Base-by-base conservation (phyloP, 148 eudicot species). In the Cornus kousa region DNA sequence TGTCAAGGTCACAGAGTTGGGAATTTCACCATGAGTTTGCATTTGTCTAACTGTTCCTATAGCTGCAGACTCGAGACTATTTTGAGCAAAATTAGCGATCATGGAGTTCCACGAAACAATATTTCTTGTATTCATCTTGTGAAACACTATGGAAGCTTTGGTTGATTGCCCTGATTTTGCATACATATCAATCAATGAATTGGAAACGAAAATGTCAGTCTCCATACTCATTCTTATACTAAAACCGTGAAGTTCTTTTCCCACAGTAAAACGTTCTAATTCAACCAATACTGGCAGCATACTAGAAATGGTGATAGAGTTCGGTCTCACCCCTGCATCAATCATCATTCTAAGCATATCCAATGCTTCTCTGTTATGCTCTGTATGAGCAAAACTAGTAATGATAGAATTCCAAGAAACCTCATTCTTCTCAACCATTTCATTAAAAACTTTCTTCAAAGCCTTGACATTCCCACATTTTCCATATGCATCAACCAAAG, bases 21-120 rank as follows among this genome's bases (percentile, higher is more conserved):
- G 94, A 78, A 68, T 71, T 83, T 87, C 86, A 50, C 86, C 89
- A 39, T 77, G 67, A 81, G 72, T 81, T 73, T 91, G 93, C 97
- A 93, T 91, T 75, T 86, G 80, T 68, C 84, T 80, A 70, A 93
- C 88, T 70, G 84, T 89, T 57, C 73, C 79, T 59, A 91, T 62
- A 4, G 94, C 94, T 71, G 70, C 87, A 74, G 73, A 73, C 79
- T 88, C 94, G 1, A 75, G 82, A 60, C 79, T 80, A 77, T 89
- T 89, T 82, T 87, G 88, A 71, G 97, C 82, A 70, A 84, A 85
- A 79, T 85, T 91, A 40, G 93, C 94, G 62, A 91, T 80, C 89
- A 93, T 89, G 35, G 93, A 81, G 81, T 93, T 93, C 93, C 94
- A 93, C 3, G 97, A 84, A 16, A 93, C 94, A 23, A 87, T 88